Evolutionary conservation across 805 yeast genomes (phyloP).

Genomic region (Pichia thaimueangensis): DNA sequence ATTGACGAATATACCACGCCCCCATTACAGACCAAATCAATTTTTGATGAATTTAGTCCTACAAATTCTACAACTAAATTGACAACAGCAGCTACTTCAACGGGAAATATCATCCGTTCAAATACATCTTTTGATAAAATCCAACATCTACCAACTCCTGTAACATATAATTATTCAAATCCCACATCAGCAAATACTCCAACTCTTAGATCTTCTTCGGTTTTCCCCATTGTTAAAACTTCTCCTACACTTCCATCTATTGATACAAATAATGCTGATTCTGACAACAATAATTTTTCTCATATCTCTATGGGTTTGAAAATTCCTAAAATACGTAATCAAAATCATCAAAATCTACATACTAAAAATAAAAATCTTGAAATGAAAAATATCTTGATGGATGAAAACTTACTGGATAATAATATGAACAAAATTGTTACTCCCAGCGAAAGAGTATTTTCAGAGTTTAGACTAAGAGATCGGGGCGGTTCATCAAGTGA

Average conservation of each 20-base stretch:
- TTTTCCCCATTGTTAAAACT: no score
- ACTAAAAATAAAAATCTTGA: not conserved
- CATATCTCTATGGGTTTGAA: no score
- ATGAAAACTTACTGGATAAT: not conserved
- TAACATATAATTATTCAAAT: not conserved
- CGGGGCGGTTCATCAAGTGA: no score
- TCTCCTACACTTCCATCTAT: no score
- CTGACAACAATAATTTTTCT: not conserved
- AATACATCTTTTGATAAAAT: constrained; percentile 9
- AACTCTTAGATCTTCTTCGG: not conserved
- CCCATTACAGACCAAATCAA: constrained; percentile 2
- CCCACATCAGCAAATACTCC: not conserved
- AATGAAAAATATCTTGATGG: constrained; percentile 1
- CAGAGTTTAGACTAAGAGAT: constrained; percentile 13
- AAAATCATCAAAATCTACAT: no score
- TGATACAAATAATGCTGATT: not conserved
- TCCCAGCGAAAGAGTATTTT: constrained; percentile 8
- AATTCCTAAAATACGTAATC: constrained; percentile 1
- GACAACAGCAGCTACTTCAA: no score
- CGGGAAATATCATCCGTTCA: no score
- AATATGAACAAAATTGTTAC: not conserved
- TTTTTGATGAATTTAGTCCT: not conserved
- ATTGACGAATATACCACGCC: constrained; percentile 7
- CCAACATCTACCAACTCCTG: constrained; percentile 23
- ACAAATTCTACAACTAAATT: no score